Percentiles rank a stretch among this genome's conserved stretches.
phyloP scores from a whole-genome alignment of 2,329 filamentous ascomycete species.

The Sarocladium brachiariae region DNA sequence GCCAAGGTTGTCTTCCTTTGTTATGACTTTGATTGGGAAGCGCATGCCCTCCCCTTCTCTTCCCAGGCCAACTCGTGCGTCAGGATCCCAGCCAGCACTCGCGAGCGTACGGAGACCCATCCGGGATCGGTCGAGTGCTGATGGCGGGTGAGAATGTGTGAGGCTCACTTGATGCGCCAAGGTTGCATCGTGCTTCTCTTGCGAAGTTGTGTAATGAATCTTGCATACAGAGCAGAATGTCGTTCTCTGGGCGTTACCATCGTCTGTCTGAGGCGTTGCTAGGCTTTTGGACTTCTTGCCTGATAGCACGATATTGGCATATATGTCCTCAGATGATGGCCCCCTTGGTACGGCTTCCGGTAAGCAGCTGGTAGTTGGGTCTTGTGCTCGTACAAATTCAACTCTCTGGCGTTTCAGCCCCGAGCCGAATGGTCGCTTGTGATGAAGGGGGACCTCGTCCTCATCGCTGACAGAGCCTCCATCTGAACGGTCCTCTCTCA shows the following conservation, averaged over 20 bases:
- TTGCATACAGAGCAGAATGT: conserved; percentile 30
- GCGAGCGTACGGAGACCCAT: conserved; percentile 63
- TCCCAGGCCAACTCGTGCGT: conserved; percentile 66
- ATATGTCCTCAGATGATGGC: conserved; percentile 47
- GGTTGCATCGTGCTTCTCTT: conserved; percentile 47
- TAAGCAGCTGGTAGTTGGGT: conserved; percentile 24
- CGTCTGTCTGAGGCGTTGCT: conserved; percentile 1
- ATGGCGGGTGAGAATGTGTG: conserved; percentile 64
- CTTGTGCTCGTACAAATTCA: conserved; percentile 50
- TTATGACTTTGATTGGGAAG: conserved; percentile 64
- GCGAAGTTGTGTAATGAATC: conserved; percentile 24
- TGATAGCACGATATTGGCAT: conserved; percentile 59
- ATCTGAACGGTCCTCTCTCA: conserved; percentile 15
- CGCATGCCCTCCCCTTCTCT: conserved; percentile 63
- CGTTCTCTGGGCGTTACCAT: conserved; percentile 7
- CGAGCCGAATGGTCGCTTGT: conserved; percentile 46
- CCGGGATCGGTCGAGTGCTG: conserved; percentile 60
- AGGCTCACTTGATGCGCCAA: conserved; percentile 67
- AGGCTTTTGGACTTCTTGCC: conserved; percentile 20
- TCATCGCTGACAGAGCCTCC: conserved; percentile 24
- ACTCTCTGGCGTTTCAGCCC: conserved; percentile 48
- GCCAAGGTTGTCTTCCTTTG: conserved; percentile 70
- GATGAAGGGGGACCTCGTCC: conserved; percentile 46
- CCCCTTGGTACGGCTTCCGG: conserved; percentile 19
- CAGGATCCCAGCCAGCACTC: conserved; percentile 68